Evolutionary conservation across 768 basidiomycete genomes (phyloP), one percentile per base, ranked within the genome.

Genomic region (Ramaria sp.): DNA sequence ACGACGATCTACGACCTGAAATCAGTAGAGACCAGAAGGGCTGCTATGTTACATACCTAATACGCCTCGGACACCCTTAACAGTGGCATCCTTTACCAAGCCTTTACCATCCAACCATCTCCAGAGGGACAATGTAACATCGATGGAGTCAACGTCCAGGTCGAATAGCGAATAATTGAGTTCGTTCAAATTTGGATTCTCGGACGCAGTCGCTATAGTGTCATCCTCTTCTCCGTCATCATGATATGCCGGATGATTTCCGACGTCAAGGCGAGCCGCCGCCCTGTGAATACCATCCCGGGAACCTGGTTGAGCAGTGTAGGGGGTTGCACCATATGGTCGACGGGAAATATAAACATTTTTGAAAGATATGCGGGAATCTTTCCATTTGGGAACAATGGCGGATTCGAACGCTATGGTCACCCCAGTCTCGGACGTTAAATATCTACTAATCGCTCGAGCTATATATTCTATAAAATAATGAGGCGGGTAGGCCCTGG

Each of bases 51-150:
- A 70, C 82, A 51, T 63, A 90, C 94, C 94, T 54, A 98, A 68
- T 15, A 94, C 84, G 7, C 96, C 96, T 58, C 96, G 82, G 3
- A 98, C 95, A 51, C 96, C 96, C 66, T 88, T 90, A 59, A 99
- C 78, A 27, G 88, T 88, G 2, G 93, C 95, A 65, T 92, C 87
- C 63, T 90, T 83, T 6, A 99, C 75, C 19, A 99, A 72, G 0
- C 96, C 96, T 67, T 92, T 96, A 1, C 96, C 95, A 67, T 96
- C 92, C 55, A 97, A 73, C 96, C 96, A 99, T 54, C 86, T 77
- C 70, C 84, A 81, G 7, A 99, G 73, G 33, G 91, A 95, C 13
- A 99, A 74, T 0, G 91, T 92, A 15, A 99, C 94, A 61, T 98
- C 96, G 50, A 99, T 87, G 24, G 92, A 91, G 65, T 96, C 95